phyloP scores from a whole-genome alignment of 148 eudicot genomes.

The Spergularia marina region DNA sequence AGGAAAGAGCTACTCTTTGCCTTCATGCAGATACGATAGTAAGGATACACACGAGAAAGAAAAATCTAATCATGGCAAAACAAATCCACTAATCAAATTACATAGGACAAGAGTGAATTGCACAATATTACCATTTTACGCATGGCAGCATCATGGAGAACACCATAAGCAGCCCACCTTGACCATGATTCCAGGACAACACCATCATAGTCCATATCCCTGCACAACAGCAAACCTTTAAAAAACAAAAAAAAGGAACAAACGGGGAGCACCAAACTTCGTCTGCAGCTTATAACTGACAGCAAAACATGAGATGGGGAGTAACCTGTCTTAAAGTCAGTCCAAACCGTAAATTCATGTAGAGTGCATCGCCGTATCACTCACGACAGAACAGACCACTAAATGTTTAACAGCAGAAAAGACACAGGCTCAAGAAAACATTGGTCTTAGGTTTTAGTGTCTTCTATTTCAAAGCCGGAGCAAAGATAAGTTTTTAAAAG shows the following conservation, averaged over 20 bases:
- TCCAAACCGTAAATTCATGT: neutral
- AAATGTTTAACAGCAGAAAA: neutral
- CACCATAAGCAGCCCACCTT: conserved; percentile 86
- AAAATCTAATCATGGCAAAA: conserved; percentile 7
- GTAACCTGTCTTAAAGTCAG: neutral
- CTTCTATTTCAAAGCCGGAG: neutral
- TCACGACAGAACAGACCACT: neutral
- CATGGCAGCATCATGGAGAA: conserved; percentile 67
- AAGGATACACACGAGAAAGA: neutral
- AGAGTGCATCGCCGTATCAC: neutral
- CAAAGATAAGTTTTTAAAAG: neutral
- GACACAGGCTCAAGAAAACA: neutral
- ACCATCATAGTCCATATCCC: conserved; percentile 96
- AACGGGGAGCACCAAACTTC: neutral
- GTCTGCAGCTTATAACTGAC: neutral
- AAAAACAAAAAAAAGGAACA: neutral
- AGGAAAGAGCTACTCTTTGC: no score
- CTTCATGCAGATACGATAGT: no score
- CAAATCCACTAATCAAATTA: neutral
- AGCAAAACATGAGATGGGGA: neutral
- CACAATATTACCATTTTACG: conserved; percentile 54
- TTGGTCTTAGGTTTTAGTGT: neutral
- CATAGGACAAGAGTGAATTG: neutral
- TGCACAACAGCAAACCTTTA: conserved; percentile 20
- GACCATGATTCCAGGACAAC: conserved; percentile 98